phyloP scores from a whole-genome alignment of 805 yeast species.

The Candida hungchunana region DNA sequence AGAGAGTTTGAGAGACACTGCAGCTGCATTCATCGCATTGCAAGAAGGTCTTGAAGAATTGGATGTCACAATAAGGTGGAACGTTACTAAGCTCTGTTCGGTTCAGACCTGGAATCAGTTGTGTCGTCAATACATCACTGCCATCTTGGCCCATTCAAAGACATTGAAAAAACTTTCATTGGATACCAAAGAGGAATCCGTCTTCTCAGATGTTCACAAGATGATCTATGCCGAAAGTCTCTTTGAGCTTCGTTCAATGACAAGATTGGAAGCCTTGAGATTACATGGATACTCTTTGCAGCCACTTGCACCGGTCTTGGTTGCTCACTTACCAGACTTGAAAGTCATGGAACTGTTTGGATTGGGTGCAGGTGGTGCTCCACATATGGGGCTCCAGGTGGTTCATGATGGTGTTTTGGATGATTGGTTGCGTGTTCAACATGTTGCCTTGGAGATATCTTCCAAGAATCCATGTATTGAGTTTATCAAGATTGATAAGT shows the following conservation, averaged over 20 bases:
- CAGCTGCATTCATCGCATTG: slow-evolving; percentile 31
- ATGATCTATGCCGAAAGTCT: slow-evolving; percentile 26
- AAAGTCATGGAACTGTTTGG: slow-evolving; percentile 43
- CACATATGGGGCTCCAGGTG: slow-evolving; percentile 50
- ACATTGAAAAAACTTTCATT: slow-evolving; percentile 34
- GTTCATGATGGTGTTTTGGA: slow-evolving; percentile 51
- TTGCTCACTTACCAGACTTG: slow-evolving; percentile 26
- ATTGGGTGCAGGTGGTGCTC: slow-evolving; percentile 47
- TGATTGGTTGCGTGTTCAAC: slow-evolving; percentile 54
- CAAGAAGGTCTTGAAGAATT: slow-evolving; percentile 30
- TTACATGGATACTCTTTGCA: slow-evolving; percentile 35
- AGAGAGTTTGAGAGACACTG: slow-evolving; percentile 38
- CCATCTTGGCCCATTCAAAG: slow-evolving; percentile 18
- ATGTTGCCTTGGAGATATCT: slow-evolving; percentile 41
- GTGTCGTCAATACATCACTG: slow-evolving; percentile 16
- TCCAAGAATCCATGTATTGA: slow-evolving; percentile 27
- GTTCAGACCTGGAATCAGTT: slow-evolving; percentile 22
- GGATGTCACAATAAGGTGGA: slow-evolving; percentile 39
- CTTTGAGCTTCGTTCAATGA: slow-evolving; percentile 19
- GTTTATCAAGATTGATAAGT: slow-evolving; percentile 46
- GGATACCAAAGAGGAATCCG: slow-evolving; percentile 37
- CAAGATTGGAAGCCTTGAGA: slow-evolving; percentile 35
- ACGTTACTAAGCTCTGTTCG: slow-evolving; percentile 30
- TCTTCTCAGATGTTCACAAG: slow-evolving; percentile 29
- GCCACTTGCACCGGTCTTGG: slow-evolving; percentile 28